Conservation (phyloP, 2,329 filamentous ascomycete species). For the Aspergillus pseudotamarii region DNA sequence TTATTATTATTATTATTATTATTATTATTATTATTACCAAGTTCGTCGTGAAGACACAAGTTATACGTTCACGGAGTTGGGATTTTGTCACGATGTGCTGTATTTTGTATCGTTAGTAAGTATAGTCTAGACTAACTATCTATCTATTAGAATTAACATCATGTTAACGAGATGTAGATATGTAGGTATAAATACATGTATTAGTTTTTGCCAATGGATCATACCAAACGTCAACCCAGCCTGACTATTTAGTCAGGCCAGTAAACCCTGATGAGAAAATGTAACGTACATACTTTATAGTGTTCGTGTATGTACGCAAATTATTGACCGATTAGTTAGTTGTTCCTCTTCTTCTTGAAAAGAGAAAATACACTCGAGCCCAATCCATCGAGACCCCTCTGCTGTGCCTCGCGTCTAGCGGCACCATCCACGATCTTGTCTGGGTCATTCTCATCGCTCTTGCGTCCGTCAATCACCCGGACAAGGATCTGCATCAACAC, state of each 20-base stretch:
- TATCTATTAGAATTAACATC: not conserved
- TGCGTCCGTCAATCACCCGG: conserved; percentile 41
- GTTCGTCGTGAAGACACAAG: no score
- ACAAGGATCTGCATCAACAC: conserved; percentile 69
- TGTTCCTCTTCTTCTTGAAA: conserved; percentile 8
- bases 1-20: no score
- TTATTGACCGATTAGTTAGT: not conserved
- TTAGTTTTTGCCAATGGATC: not conserved
- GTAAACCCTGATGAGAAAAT: no score
- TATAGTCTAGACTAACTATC: not conserved
- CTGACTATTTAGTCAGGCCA: no score
- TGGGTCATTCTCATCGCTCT: conserved; percentile 13
- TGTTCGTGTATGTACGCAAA: not conserved
- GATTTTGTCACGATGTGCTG: not conserved
- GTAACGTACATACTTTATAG: no score
- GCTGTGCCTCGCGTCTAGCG: conserved; percentile 37
- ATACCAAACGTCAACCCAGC: not conserved
- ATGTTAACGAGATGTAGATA: not conserved
- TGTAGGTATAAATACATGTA: not conserved
- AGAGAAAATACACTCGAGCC: conserved; percentile 13
- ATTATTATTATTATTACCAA: no score
- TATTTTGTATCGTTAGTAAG: not conserved
- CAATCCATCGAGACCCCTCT: conserved; percentile 42
- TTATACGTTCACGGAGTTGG: no score
- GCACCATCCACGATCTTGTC: conserved; percentile 35